Evolutionary conservation across 2,329 filamentous ascomycete species (phyloP), one percentile per base, ranked within the genome.

Genomic region (Monilinia laxa): DNA sequence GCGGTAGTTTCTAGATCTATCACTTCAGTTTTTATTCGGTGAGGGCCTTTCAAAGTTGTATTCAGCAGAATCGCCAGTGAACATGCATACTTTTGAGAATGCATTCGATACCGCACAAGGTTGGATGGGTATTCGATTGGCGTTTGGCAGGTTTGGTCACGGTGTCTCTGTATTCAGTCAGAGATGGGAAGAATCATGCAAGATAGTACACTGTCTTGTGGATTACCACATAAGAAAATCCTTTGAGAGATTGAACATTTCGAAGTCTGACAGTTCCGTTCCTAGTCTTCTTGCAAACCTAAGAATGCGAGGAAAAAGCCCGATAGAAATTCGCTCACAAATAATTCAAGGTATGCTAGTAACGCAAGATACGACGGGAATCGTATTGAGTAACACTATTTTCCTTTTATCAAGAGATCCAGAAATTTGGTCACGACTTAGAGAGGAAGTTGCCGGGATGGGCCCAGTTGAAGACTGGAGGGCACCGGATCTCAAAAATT

Each of bases 1-100:
- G 2, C 45, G 20, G 28, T 20, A 54, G 58, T 66, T 66, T 45
- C 28, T 66, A 11, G 49, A 62, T 38, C 10, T 62, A 31, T 55
- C 64, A 49, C 20, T 66, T 16, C 64, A 63, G 35, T 66, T 62
- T 16, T 20, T 66, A 25, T 49, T 66, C 4, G 64, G 64, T 2
- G 16, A 60, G 14, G 7, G 35, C n/a, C 47, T 60, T 38, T 18
- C 20, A 51, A 23, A 0, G 6, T 35, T 31, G 10, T 42, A 53
- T 10, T 31, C 55, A 7, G 51, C 11, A 23, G 10, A 52, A 4
- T 55, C n/a, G 0, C 28, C 58, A 1, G 38, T 49, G 14, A 12
- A 54, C 16, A 55, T 54, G 23, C 25, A 49, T 11, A 66, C 28
- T 1, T 62, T 62, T n/a, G 14, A 62, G 4, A 4, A 54, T 16